Conservation (phyloP, 2,329 filamentous ascomycete species). For the Arthrobotrys iridis region DNA sequence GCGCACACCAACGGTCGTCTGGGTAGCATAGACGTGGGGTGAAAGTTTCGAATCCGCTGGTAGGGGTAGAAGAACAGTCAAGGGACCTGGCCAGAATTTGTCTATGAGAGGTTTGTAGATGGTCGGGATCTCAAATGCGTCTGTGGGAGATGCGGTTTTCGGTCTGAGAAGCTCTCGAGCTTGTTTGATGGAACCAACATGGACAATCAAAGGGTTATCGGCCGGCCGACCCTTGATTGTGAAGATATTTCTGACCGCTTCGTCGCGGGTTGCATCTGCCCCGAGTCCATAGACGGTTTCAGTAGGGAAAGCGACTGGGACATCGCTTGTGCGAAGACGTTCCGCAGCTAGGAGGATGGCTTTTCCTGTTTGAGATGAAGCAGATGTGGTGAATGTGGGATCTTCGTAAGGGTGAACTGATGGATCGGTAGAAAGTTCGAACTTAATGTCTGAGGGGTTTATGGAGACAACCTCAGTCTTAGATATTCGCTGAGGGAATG, state of each 20-base stretch:
- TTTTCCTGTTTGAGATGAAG: slow-evolving; percentile 51
- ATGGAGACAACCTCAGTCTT: slow-evolving; percentile 53
- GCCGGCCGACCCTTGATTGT: slow-evolving; percentile 86
- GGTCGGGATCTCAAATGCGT: slow-evolving; percentile 68
- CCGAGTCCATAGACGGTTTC: slow-evolving; percentile 97
- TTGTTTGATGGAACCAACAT: slow-evolving; percentile 83
- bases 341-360: slow-evolving; percentile 73
- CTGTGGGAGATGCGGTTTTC: slow-evolving; percentile 29
- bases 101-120: slow-evolving; percentile 82
- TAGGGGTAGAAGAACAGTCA: slow-evolving; percentile 88
- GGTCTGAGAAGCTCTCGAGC: slow-evolving; percentile 71
- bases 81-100: slow-evolving; percentile 90
- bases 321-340: slow-evolving; percentile 72
- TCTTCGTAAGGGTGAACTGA: slow-evolving; percentile 57
- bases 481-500: slow-evolving; percentile 39
- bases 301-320: slow-evolving; percentile 92
- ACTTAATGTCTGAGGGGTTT: slow-evolving; percentile 54
- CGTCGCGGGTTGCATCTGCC: slow-evolving; percentile 89
- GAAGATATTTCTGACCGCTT: slow-evolving; percentile 90
- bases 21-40: slow-evolving; percentile 88
- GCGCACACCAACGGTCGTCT: slow-evolving; percentile 85
- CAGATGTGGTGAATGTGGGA: slow-evolving; percentile 54
- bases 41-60: slow-evolving; percentile 76
- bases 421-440: slow-evolving; percentile 39
- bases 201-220: slow-evolving; percentile 95